These are phyloP conservation scores for Skeletonema menzelii DNA, from an alignment of 108 stramenopile genomes.

Conservation along the genomic window DNA sequence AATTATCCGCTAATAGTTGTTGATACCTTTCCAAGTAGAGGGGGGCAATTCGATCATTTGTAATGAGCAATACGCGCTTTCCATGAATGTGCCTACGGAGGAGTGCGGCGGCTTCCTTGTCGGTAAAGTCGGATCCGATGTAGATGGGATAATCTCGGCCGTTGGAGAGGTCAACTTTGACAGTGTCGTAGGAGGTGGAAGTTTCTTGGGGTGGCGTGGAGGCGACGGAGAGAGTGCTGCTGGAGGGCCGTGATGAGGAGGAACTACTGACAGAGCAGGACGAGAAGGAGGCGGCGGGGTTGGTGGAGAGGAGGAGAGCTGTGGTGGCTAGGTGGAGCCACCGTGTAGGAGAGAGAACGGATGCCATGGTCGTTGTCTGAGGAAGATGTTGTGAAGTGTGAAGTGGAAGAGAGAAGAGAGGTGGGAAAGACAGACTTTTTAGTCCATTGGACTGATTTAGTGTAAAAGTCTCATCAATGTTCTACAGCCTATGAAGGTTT, in stretches of 20 bases:
- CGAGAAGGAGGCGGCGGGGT: not conserved
- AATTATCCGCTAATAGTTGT: slow-evolving; percentile 29
- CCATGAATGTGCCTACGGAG: slow-evolving; percentile 54
- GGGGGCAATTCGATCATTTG: slow-evolving; percentile 81
- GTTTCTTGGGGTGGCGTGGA: slow-evolving; percentile 1
- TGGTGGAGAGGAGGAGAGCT: not conserved
- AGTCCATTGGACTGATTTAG: too few species aligned
- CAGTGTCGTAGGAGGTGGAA: slow-evolving; percentile 56
- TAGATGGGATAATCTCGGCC: slow-evolving; percentile 89
- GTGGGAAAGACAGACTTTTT: too few species aligned
- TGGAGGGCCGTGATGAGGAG: not conserved
- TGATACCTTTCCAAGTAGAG: slow-evolving; percentile 76
- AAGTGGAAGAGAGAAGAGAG: too few species aligned
- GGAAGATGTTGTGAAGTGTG: not conserved
- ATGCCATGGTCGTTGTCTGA: not conserved
- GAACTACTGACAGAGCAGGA: not conserved
- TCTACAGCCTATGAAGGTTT: too few species aligned
- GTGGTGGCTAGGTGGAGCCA: slow-evolving; percentile 4
- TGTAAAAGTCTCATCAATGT: too few species aligned
- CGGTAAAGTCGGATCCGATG: slow-evolving; percentile 74
- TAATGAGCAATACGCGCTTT: slow-evolving; percentile 67
- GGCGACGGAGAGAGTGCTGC: slow-evolving; percentile 4
- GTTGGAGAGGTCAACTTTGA: slow-evolving; percentile 76
- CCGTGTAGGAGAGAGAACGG: not conserved
- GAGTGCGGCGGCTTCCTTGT: slow-evolving; percentile 44